phyloP scores from a whole-genome alignment of 345 rosid genomes.

The Mallotus nudiflorus region DNA sequence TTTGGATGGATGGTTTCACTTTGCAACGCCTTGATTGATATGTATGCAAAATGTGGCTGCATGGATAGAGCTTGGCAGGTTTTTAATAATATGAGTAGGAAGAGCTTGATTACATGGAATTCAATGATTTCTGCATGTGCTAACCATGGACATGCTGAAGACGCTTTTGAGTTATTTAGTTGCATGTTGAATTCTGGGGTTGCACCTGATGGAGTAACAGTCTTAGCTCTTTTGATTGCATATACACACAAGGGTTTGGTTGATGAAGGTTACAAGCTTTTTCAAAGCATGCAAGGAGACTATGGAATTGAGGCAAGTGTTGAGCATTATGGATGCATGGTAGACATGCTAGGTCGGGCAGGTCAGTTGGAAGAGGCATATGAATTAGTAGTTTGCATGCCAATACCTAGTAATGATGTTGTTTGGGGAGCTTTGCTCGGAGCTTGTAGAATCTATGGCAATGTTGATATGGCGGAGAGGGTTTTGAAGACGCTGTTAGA shows the following conservation, averaged over 20 bases:
- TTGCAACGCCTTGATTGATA: constrained; percentile 37
- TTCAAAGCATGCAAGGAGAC: constrained; percentile 20
- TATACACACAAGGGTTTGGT: constrained; percentile 28
- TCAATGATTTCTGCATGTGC: constrained; percentile 39
- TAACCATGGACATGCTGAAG: constrained; percentile 26
- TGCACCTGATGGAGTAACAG: constrained; percentile 32
- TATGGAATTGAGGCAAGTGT: constrained; percentile 20
- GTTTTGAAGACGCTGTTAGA: constrained; percentile 20
- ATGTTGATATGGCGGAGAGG: constrained; percentile 19
- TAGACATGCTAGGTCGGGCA: constrained; percentile 24
- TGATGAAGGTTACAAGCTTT: constrained; percentile 35
- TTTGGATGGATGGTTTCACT: constrained; percentile 37
- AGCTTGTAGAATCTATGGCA: constrained; percentile 18
- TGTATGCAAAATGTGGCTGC: constrained; percentile 41
- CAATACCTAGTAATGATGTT: constrained; percentile 16
- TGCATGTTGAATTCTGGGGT: constrained; percentile 21
- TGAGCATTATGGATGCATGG: constrained; percentile 21
- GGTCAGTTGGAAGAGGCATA: constrained; percentile 22
- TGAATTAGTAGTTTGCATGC: constrained; percentile 11
- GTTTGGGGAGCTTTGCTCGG: constrained; percentile 24
- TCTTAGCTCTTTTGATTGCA: constrained; percentile 30
- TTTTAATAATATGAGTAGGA: constrained; percentile 28
- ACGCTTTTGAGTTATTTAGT: constrained; percentile 22
- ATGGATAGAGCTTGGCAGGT: constrained; percentile 31
- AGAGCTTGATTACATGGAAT: constrained; percentile 41